A percentile compares a stretch with the other conserved stretches of the same genome.
phyloP scores from a whole-genome alignment of 331 rosid genomes.

The Dryas integrifolia region DNA sequence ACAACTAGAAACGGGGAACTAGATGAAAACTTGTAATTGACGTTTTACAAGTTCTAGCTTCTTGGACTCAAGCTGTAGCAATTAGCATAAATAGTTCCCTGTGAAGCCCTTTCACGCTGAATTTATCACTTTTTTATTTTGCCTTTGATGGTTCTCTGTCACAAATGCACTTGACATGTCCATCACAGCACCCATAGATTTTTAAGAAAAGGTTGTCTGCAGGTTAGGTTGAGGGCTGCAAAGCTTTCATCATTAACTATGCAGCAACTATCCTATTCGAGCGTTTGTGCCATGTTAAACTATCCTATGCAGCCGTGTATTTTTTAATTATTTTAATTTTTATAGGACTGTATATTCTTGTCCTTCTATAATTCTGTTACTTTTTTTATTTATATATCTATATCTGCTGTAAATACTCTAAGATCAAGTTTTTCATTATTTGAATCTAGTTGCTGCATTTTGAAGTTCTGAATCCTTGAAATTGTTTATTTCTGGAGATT shows the following conservation, averaged over 20 bases:
- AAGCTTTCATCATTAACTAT: not conserved
- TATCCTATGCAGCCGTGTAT: no score
- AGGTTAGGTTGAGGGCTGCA: not conserved
- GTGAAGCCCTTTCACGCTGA: not conserved
- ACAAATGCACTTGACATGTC: not conserved
- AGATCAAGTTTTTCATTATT: not conserved
- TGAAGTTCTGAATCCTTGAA: not conserved
- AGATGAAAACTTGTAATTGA: not conserved
- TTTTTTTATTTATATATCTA: not conserved
- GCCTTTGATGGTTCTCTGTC: not conserved
- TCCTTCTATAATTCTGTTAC: not conserved
- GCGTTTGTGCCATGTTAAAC: not conserved
- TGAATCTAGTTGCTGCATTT: not conserved
- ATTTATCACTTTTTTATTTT: not conserved
- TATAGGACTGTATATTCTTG: not conserved
- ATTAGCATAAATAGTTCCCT: not conserved
- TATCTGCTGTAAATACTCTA: not conserved
- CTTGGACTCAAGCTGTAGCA: constrained; percentile 8
- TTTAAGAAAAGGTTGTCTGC: not conserved
- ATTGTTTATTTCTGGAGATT: not conserved
- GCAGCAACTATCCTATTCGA: not conserved
- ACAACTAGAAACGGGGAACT: not conserved
- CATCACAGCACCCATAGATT: not conserved
- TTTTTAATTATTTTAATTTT: no score
- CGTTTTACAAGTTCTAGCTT: not conserved